phyloP scores from a whole-genome alignment of 2,329 filamentous ascomycete genomes.

The Lasiodiplodia sp. region DNA sequence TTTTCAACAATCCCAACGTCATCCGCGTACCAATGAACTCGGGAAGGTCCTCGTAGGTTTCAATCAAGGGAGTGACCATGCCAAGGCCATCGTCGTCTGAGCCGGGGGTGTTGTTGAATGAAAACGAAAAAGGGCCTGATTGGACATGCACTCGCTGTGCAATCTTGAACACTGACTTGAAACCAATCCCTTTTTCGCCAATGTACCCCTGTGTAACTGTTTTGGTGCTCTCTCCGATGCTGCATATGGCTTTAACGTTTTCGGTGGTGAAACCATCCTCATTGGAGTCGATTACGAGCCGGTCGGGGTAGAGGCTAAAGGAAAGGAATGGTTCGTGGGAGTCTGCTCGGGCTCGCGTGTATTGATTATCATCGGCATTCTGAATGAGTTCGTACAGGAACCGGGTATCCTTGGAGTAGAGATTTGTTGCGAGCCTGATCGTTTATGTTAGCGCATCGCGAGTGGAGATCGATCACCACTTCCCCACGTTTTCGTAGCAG shows the following conservation, averaged over 20 bases:
- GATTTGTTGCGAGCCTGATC: background rate
- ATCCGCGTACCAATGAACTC: constrained; percentile 35
- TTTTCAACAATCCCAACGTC: constrained; percentile 22
- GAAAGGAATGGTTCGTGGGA: constrained; percentile 31
- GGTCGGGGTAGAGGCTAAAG: constrained; percentile 36
- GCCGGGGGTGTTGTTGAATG: constrained; percentile 43
- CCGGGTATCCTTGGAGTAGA: constrained; percentile 33
- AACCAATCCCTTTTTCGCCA: constrained; percentile 48
- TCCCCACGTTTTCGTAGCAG: background rate
- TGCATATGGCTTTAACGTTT: constrained; percentile 58
- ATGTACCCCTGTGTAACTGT: constrained; percentile 35
- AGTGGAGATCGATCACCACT: no score
- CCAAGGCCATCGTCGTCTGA: constrained; percentile 54
- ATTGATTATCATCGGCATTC: constrained; percentile 54
- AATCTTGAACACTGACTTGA: constrained; percentile 48
- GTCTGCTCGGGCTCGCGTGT: constrained; percentile 28
- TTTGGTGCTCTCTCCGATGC: constrained; percentile 55
- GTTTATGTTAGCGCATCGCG: background rate
- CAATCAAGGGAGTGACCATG: constrained; percentile 57
- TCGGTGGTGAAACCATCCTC: constrained; percentile 30
- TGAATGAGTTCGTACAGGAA: constrained; percentile 47
- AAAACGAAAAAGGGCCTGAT: constrained; percentile 49
- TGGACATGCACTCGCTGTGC: constrained; percentile 49
- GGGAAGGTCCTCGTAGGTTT: constrained; percentile 31
- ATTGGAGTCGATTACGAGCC: constrained; percentile 48